Evolutionary conservation across 257 asterid species (phyloP).

Genomic region (Solanum pinnatisectum): DNA sequence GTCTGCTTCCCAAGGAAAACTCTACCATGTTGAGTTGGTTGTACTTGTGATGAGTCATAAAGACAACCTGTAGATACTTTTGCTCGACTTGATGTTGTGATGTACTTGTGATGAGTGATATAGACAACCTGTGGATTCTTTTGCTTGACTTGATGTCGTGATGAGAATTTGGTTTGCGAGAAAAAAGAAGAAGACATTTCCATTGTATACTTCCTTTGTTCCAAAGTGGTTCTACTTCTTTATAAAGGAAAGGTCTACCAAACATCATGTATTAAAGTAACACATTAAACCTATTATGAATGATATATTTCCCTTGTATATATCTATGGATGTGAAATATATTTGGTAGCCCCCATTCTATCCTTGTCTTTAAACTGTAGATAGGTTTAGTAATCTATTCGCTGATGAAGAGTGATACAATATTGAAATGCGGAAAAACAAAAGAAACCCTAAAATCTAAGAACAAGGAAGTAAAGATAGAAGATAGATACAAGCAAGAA

Average conservation of each 20-base stretch:
- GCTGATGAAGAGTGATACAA: neutral
- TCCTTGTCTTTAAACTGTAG: neutral
- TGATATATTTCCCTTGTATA: neutral
- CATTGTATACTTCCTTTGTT: neutral
- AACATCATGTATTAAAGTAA: neutral
- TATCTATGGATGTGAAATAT: neutral
- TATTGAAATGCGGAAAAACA: too few species aligned
- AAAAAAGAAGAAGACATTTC: neutral
- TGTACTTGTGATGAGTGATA: neutral
- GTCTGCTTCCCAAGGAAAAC: neutral
- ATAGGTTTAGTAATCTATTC: neutral
- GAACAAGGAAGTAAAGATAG: too few species aligned
- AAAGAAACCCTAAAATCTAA: too few species aligned
- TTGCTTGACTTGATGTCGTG: neutral
- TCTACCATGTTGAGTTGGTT: neutral
- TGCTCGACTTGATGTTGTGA: neutral
- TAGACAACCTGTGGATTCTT: neutral
- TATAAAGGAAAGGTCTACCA: neutral
- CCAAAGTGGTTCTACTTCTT: neutral
- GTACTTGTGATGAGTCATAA: neutral
- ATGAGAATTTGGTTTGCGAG: neutral
- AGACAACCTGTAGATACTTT: neutral
- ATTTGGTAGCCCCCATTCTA: neutral
- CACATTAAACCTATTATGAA: neutral
- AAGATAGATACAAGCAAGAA: too few species aligned